These are phyloP conservation scores for Gossypium anomalum DNA, from an alignment of 345 rosid genomes.

Conservation along the genomic window DNA sequence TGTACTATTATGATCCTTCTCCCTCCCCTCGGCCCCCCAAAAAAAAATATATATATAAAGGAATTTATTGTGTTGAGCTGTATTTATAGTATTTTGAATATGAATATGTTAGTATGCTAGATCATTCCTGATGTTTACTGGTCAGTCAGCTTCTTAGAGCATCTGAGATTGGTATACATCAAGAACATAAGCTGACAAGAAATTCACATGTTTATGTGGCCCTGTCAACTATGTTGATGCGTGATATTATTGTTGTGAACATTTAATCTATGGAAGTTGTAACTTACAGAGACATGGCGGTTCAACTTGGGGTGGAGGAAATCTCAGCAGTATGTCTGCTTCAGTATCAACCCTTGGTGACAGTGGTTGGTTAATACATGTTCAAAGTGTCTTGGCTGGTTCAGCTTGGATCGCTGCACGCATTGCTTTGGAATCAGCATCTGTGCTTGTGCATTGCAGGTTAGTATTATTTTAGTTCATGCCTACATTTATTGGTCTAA, in stretches of 20 bases:
- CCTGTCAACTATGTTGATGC: not conserved
- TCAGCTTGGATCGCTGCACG: slow-evolving; percentile 98
- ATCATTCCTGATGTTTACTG: not conserved
- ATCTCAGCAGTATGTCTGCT: slow-evolving; percentile 99
- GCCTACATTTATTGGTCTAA: not conserved
- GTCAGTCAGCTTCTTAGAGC: not conserved
- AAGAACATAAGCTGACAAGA: not conserved
- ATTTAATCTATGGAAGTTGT: slow-evolving; percentile 7
- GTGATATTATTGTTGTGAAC: not conserved
- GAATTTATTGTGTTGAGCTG: not conserved
- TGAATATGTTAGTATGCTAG: not conserved
- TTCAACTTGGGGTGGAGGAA: slow-evolving; percentile 98
- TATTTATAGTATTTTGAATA: not conserved
- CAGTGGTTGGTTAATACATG: slow-evolving; percentile 96
- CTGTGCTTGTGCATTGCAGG: slow-evolving; percentile 99
- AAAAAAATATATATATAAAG: too few species aligned
- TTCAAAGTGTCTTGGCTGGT: slow-evolving; percentile 96
- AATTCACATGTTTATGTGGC: not conserved
- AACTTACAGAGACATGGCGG: slow-evolving; percentile 87
- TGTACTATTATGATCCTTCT: not conserved
- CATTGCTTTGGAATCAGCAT: slow-evolving; percentile 83
- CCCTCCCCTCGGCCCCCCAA: not conserved
- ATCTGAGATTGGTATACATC: not conserved
- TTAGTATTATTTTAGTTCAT: slow-evolving; percentile 23
- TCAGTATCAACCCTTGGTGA: slow-evolving; percentile 98